Evolutionary conservation across 2,329 filamentous ascomycete species (phyloP).

Genomic region (Microsporum audouinii): DNA sequence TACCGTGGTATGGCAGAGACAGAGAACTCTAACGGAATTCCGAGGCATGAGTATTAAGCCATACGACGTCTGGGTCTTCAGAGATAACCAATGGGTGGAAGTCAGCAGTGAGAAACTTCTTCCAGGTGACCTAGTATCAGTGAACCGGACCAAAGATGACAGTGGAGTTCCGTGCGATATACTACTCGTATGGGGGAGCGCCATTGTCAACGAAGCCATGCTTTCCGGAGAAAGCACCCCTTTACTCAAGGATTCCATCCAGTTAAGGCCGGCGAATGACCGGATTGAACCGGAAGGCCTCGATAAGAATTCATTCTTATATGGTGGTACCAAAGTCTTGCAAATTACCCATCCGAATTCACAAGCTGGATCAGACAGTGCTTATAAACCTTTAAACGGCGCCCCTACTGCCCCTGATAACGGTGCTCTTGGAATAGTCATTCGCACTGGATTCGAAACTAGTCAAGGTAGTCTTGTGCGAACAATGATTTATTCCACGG

Average conservation of each 20-base stretch:
- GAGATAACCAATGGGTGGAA: constrained; percentile 77
- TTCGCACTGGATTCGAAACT: constrained; percentile 97
- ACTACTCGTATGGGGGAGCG: constrained; percentile 84
- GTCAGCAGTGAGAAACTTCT: constrained; percentile 82
- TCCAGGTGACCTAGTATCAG: constrained; percentile 86
- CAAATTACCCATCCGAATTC: constrained; percentile 82
- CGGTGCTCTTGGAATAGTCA: constrained; percentile 83
- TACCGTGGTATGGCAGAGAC: constrained; percentile 97
- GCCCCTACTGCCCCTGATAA: constrained; percentile 81
- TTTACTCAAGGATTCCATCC: constrained; percentile 88
- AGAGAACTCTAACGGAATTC: constrained; percentile 91
- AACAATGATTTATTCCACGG: constrained; percentile 99
- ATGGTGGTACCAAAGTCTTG: constrained; percentile 93
- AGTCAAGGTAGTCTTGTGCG: constrained; percentile 94
- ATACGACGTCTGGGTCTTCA: constrained; percentile 85
- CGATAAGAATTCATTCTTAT: constrained; percentile 94
- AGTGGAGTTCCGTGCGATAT: constrained; percentile 96
- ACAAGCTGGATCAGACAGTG: constrained; percentile 44
- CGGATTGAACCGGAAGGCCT: constrained; percentile 74
- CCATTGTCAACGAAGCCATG: constrained; percentile 99
- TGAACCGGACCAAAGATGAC: constrained; percentile 89
- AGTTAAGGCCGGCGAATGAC: constrained; percentile 73
- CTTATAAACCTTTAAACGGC: constrained; percentile 58
- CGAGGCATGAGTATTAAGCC: constrained; percentile 99
- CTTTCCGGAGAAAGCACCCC: constrained; percentile 96